Conservation (phyloP, 805 yeast species). For the Candida ortonii region DNA sequence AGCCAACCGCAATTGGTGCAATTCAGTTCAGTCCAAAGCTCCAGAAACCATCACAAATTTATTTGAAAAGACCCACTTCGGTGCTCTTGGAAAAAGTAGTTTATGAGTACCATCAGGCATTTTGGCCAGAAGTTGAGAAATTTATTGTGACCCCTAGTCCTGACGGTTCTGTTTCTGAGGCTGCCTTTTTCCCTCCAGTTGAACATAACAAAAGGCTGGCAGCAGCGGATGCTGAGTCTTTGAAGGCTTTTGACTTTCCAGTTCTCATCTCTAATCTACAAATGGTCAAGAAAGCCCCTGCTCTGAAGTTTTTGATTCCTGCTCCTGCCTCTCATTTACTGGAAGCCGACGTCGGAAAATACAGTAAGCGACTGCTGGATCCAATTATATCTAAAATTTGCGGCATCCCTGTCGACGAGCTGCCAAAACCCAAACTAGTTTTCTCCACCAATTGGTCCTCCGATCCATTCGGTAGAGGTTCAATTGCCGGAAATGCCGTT, state of each 20-base stretch:
- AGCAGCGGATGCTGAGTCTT: constrained; percentile 5
- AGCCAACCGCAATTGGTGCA: constrained; percentile 26
- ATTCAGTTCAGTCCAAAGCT: constrained; percentile 35
- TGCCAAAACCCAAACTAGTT: constrained; percentile 27
- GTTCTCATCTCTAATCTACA: constrained; percentile 27
- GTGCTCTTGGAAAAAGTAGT: constrained; percentile 44
- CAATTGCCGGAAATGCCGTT: constrained; percentile 42
- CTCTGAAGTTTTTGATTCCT: constrained; percentile 44
- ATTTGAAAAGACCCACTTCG: constrained; percentile 33
- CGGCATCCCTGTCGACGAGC: constrained; percentile 17
- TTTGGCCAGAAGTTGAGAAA: constrained; percentile 41
- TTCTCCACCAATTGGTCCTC: constrained; percentile 43
- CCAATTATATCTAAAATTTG: constrained; percentile 38
- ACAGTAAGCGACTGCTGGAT: constrained; percentile 41
- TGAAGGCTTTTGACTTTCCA: constrained; percentile 31
- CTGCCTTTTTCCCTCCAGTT: constrained; percentile 9
- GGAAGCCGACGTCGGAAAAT: constrained; percentile 36
- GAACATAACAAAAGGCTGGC: constrained; percentile 15
- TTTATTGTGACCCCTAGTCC: constrained; percentile 29
- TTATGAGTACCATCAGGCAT: constrained; percentile 41
- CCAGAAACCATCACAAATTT: constrained; percentile 31
- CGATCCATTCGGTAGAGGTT: constrained; percentile 50
- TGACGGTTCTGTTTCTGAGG: constrained; percentile 16
- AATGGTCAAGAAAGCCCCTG: constrained; percentile 31
- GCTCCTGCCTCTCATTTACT: constrained; percentile 47